Evolutionary conservation across 108 stramenopile species (phyloP).

Genomic region (Pseudonitzschia delicatissima): DNA sequence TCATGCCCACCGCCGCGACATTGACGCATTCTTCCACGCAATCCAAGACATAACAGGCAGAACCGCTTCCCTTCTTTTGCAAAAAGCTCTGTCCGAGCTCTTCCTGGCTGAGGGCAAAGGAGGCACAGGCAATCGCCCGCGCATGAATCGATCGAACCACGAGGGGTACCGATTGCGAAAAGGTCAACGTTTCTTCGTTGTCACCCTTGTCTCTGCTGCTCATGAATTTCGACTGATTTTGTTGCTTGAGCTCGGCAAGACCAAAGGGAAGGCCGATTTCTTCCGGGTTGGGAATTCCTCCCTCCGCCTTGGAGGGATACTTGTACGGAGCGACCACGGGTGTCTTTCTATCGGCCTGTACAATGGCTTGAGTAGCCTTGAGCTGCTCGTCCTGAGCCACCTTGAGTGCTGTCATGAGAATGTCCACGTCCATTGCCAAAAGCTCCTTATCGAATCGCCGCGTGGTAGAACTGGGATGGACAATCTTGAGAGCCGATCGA

Average conservation of each 20-base stretch:
- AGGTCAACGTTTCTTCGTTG: slow-evolving; percentile 67
- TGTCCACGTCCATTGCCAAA: slow-evolving; percentile 85
- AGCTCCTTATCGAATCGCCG: slow-evolving; percentile 78
- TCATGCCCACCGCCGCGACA: slow-evolving; percentile 85
- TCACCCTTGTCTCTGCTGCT: slow-evolving; percentile 39
- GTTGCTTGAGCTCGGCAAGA: slow-evolving; percentile 57
- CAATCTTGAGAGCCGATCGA: slow-evolving; percentile 85
- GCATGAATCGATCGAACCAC: slow-evolving; percentile 85
- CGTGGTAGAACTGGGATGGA: slow-evolving; percentile 82
- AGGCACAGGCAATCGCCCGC: slow-evolving; percentile 77
- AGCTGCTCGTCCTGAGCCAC: slow-evolving; percentile 89
- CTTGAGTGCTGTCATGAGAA: slow-evolving; percentile 81
- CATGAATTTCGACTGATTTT: slow-evolving; percentile 39
- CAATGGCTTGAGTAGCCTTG: slow-evolving; percentile 69
- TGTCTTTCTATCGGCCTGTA: slow-evolving; percentile 67
- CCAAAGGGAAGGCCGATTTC: slow-evolving; percentile 82
- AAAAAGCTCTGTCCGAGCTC: slow-evolving; percentile 87
- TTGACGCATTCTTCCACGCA: slow-evolving; percentile 84
- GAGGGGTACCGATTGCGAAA: slow-evolving; percentile 75
- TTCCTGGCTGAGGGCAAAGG: slow-evolving; percentile 83
- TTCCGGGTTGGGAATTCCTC: slow-evolving; percentile 68
- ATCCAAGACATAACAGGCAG: slow-evolving; percentile 84
- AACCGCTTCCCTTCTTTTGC: slow-evolving; percentile 68
- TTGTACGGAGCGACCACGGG: slow-evolving; percentile 46
- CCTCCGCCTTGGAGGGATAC: slow-evolving; percentile 57